A percentile compares a stretch with the other conserved stretches of the same genome.
Evolutionary conservation across 2,329 filamentous ascomycete genomes (phyloP).

Genomic region (Fusarium circinatum): DNA sequence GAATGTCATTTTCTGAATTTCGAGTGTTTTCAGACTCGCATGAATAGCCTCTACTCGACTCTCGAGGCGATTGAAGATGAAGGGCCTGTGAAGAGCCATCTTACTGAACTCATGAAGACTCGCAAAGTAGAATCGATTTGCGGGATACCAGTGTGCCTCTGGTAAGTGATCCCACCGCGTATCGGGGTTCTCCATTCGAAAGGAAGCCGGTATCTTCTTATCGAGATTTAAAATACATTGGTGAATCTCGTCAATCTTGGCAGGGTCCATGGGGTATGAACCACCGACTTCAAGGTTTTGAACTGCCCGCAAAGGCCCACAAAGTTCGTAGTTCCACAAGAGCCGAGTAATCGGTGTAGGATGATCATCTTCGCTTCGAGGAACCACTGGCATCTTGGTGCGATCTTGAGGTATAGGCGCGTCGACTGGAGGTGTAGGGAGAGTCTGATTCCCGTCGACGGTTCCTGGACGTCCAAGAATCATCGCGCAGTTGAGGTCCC

Average conservation of each 20-base stretch:
- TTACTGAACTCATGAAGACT: conserved; percentile 63
- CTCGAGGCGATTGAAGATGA: conserved; percentile 66
- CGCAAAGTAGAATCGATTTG: conserved; percentile 57
- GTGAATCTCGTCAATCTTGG: conserved; percentile 65
- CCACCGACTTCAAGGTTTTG: conserved; percentile 66
- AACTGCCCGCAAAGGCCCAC: conserved; percentile 62
- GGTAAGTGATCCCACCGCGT: conserved; percentile 65
- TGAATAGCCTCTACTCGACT: conserved; percentile 66
- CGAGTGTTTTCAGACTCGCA: conserved; percentile 65
- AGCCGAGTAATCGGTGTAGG: conserved; percentile 66
- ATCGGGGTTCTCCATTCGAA: conserved; percentile 66
- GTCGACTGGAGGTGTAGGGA: conserved; percentile 64
- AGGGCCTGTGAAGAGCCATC: conserved; percentile 70
- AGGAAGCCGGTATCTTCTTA: conserved; percentile 60
- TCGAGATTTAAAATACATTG: conserved; percentile 60
- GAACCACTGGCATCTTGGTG: conserved; percentile 59
- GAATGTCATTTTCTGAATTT: conserved; percentile 63
- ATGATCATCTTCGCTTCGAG: conserved; percentile 60
- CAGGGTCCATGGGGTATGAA: conserved; percentile 63
- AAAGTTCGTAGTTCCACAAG: conserved; percentile 61
- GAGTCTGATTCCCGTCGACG: conserved; percentile 60
- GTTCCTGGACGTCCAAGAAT: conserved; percentile 67
- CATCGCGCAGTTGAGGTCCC: conserved; percentile 64
- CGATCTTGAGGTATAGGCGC: conserved; percentile 59
- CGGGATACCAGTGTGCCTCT: conserved; percentile 63